Base-by-base conservation (phyloP, 176 grass and related monocot genomes). In the Oropetium thomaeum region DNA sequence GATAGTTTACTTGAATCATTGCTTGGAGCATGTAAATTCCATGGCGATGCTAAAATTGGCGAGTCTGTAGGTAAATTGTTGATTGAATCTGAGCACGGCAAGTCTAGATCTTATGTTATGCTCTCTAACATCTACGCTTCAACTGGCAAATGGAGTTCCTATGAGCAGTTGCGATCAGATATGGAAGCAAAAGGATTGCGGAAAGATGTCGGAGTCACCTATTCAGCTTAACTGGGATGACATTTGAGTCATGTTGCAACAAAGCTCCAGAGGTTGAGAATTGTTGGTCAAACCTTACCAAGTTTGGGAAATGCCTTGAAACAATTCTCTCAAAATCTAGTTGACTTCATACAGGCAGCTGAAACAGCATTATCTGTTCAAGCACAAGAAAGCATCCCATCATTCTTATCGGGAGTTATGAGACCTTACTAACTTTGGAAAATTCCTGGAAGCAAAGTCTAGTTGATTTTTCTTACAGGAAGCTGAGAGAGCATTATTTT, bases 41-140 rank as follows among this genome's bases (percentile, higher is more conserved):
- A 92, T 78, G 71, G 80, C 61, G 86, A 89, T 83, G 69, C 67
- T 84, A 65, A 78, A 83, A 84, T 89, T 74, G 90, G 90, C 27
- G 80, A 92, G 66, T 69, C 71, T 49, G 74, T 84, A 20, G 83
- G 90, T 22, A 84, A 89, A 73, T 45, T 86, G 47, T 80, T 92
- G 42, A 38, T 89, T 20, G 65, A 78, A 16, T 80, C 54, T 32
- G 79, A 82, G 43, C 68, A 75, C 33, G 13, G 60, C 30, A 81
- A 39, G 55, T 70, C 90, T 78, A 86, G 86, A 44, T 86, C 83
- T 16, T 89, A 86, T 38, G 86, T 89, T 38, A 89, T 92, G 90
- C 90, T 92, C n/a, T 89, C 86, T 3, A 92, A 92, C 76, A 89
- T 92, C 62, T 92, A 92, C 70, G 90, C 86, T 69, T 85, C 67